Evolutionary conservation across 163 green algal genomes (phyloP).

Genomic region (Chlamydomonas reinhardtii): DNA sequence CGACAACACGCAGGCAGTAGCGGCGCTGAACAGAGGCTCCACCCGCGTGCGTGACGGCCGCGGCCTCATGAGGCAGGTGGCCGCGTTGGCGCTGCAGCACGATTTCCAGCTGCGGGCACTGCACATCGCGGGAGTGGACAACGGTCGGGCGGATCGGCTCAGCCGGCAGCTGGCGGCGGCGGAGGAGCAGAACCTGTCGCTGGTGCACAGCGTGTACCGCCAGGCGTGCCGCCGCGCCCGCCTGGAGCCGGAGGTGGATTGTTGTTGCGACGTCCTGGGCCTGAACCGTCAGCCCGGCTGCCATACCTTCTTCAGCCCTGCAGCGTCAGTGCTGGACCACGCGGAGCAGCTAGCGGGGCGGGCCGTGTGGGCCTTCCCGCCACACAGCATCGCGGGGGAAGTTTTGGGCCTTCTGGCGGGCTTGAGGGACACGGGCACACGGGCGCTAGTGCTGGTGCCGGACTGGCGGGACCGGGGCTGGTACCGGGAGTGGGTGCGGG

Average conservation of each 20-base stretch:
- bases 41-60: neutral
- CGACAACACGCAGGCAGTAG: slow-evolving; percentile 9
- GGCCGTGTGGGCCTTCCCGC: slow-evolving; percentile 5
- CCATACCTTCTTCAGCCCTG: neutral
- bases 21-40: neutral
- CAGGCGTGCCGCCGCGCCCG: too few species aligned
- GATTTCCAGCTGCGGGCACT: neutral
- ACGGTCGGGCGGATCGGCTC: neutral
- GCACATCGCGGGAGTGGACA: neutral
- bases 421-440: too few species aligned
- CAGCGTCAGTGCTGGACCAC: neutral
- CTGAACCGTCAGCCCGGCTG: neutral
- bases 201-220: neutral
- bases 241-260: neutral
- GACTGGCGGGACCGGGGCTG: neutral
- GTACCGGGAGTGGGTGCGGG: neutral
- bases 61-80: neutral
- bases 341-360: neutral
- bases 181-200: neutral
- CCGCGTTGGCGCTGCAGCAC: neutral
- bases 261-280: neutral
- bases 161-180: neutral
- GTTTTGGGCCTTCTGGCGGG: too few species aligned
- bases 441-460: neutral
- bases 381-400: too few species aligned